A percentile compares a stretch with the other conserved stretches of the same genome.
These are phyloP conservation scores for Phytopythium montanum DNA, from an alignment of 352 stramenopile genomes.

Conservation along the genomic window DNA sequence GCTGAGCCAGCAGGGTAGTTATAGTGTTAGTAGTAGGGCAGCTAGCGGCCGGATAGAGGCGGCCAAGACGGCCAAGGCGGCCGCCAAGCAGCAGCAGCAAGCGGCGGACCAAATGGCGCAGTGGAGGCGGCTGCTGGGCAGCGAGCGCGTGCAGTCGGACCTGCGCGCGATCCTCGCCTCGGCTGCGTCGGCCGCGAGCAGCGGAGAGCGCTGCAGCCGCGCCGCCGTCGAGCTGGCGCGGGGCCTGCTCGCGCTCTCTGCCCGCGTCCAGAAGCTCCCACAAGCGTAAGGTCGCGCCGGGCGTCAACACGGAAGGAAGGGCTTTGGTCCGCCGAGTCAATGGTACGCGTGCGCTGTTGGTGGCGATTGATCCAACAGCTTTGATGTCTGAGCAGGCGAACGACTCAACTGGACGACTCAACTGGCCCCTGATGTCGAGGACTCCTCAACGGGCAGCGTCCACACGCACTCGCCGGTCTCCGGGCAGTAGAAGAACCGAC, in stretches of 20 bases:
- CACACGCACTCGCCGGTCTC: slow-evolving; percentile 36
- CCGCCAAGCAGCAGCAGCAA: not conserved
- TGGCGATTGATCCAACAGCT: not conserved
- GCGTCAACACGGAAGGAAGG: slow-evolving; percentile 1
- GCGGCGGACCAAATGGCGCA: slow-evolving; percentile 2
- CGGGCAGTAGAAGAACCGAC: slow-evolving; percentile 44
- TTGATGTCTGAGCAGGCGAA: not conserved
- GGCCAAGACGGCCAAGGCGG: not conserved
- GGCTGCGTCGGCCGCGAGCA: not conserved
- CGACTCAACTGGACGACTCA: not conserved
- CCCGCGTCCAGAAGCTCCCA: slow-evolving; percentile 29
- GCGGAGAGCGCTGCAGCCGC: slow-evolving; percentile 26
- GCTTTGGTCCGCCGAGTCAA: not conserved
- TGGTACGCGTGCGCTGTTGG: not conserved
- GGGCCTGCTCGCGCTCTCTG: slow-evolving; percentile 33
- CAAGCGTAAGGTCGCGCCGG: slow-evolving; percentile 16
- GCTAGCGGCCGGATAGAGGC: not conserved
- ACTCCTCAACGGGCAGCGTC: slow-evolving; percentile 13
- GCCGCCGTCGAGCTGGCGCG: slow-evolving; percentile 36
- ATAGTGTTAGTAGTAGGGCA: slow-evolving; percentile 6
- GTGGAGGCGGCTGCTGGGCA: slow-evolving; percentile 35
- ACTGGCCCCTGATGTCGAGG: not conserved
- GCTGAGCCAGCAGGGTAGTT: slow-evolving; percentile 14
- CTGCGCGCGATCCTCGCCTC: slow-evolving; percentile 25
- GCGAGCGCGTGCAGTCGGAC: slow-evolving; percentile 44